Conservation (phyloP, 768 basidiomycete species). For the Psilocybe cubensis region DNA sequence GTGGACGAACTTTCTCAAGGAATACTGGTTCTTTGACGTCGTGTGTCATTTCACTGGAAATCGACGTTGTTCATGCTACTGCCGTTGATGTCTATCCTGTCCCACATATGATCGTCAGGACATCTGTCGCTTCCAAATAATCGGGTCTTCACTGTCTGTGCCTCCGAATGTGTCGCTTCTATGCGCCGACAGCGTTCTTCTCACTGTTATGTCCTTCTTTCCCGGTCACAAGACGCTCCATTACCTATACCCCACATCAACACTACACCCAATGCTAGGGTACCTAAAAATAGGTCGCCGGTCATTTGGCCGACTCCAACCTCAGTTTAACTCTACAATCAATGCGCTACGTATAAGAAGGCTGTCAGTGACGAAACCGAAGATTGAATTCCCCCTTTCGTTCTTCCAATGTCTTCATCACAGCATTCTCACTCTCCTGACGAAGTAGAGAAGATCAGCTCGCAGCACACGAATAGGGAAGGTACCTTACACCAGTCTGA, state of each 20-base stretch:
- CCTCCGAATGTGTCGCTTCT: neutral
- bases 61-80: neutral
- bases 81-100: neutral
- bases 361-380: neutral
- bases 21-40: conserved; percentile 42
- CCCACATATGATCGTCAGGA: neutral
- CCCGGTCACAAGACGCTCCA: conserved; percentile 2
- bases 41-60: no score
- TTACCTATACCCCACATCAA: neutral
- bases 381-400: neutral
- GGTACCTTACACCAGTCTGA: conserved; percentile 47
- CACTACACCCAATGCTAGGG: neutral
- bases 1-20: conserved; percentile 51
- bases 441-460: conserved; percentile 16
- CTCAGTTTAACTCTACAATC: neutral
- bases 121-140: neutral
- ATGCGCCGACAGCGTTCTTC: neutral
- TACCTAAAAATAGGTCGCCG: conserved; percentile 4
- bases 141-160: neutral
- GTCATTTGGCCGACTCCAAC: neutral
- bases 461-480: conserved; percentile 20
- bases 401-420: conserved; percentile 7
- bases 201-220: conserved; percentile 1
- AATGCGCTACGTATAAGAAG: conserved; percentile 9
- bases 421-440: conserved; percentile 7